Percentiles rank a stretch among this genome's conserved stretches.
Conservation (phyloP, 192 early-diverging fungal species). For the Entomortierella chlamydospora region DNA sequence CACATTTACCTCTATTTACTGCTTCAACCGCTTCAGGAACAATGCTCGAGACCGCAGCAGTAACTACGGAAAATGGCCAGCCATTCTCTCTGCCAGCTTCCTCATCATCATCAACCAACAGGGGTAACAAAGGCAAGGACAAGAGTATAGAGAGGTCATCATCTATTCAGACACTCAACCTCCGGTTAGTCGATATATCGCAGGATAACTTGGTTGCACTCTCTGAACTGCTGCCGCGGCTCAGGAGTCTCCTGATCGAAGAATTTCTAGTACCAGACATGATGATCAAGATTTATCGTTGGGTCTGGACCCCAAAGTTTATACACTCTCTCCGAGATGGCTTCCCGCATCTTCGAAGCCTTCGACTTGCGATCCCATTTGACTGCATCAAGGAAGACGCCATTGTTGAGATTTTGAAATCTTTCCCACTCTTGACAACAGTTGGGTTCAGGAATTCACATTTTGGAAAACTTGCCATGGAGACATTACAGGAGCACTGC, state of each 20-base stretch:
- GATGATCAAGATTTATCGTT: conserved; percentile 53
- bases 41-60: background rate
- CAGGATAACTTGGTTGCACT: conserved; percentile 33
- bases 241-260: conserved; percentile 29
- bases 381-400: conserved; percentile 39
- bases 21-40: background rate
- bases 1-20: background rate
- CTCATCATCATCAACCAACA: background rate
- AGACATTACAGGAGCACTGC: conserved; percentile 32
- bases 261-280: conserved; percentile 47
- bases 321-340: conserved; percentile 17
- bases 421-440: conserved; percentile 32
- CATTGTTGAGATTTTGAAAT: conserved; percentile 37
- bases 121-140: conserved; percentile 5
- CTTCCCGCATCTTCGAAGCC: conserved; percentile 21
- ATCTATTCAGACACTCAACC: conserved; percentile 20
- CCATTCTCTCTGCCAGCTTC: background rate
- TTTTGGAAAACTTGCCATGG: conserved; percentile 33
- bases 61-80: background rate
- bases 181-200: conserved; percentile 44
- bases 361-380: conserved; percentile 37
- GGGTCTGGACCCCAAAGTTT: conserved; percentile 36
- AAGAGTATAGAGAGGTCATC: conserved; percentile 5
- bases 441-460: conserved; percentile 38
- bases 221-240: conserved; percentile 9